Base-by-base conservation (phyloP, 768 basidiomycete genomes). In the Erythrobasidium yunnanense region DNA sequence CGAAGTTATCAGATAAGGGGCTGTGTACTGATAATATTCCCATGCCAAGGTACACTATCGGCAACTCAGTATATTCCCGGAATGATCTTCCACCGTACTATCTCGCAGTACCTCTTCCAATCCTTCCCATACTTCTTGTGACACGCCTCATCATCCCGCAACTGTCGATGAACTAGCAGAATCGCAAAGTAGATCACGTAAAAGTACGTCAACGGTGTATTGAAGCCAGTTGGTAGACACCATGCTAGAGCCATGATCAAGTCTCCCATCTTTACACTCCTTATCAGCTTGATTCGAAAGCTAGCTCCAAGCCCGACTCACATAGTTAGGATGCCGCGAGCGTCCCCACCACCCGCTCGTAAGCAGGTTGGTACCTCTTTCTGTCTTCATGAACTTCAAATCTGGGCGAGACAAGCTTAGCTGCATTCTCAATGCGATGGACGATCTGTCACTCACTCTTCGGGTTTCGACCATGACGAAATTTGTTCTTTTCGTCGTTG, bases 341-440 rank as follows among this genome's bases (percentile, higher is more conserved):
- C 81, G 77, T 7, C 92, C 93, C 95, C 95, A 99, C 95, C 95
- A 97, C 5, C 95, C 95, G 2, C 88, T 88, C 29, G 85, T 93
- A 27, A 99, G 81, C 33, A 99, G 81, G 75, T 90, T 95, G 1
- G 88, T 85, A 15, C 95, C 95, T 18, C 83, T 82, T 69, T 84
- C 82, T 1, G 95, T 97, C 45, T 83, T 80, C 75, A 96, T 83
- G 73, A 78, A 92, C 68, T 81, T 77, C 20, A 93, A 79, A 74
- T 88, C 91, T 93, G 70, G 17, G 20, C 25, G 5, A 4, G n/a
- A 18, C 11, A 50, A n/a, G n/a, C n/a, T n/a, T n/a, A n/a, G n/a
- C n/a, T n/a, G n/a, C n/a, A n/a, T n/a, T n/a, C n/a, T n/a, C n/a
- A n/a, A n/a, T n/a, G n/a, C n/a, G n/a, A n/a, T n/a, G n/a, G n/a